Base-by-base conservation (phyloP, 1,139 yeast genomes). In the Kurtzmaniella quercitrusa region DNA sequence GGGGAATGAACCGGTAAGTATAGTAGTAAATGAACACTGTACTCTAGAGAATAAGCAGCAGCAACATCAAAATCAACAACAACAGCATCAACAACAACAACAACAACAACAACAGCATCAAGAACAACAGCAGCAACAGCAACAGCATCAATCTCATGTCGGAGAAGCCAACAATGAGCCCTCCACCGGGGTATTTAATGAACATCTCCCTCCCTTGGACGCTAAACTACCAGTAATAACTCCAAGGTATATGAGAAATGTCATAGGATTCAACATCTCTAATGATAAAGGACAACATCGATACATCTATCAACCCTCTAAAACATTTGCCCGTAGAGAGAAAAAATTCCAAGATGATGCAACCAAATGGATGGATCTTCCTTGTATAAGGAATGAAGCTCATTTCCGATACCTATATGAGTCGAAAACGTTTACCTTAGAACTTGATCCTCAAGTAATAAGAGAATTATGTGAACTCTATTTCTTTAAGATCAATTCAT, bases 341-440 rank as follows among this genome's bases (percentile, higher is more conserved):
- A 18, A 34, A 11, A 38, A 21, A 7, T 25, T 38, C 15, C 21
- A n/a, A 25, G 21, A 29, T 11, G 41, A 39, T 10, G 16, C 6
- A 12, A 17, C 4, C 12, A 17, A 29, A 12, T 33, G 12, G 16
- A 29, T 29, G 21, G 17, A 12, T 5, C 15, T 21, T 9, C 33
- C 33, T 37, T n/a, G 25, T 14, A 52, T 60, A 19, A 48, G 49
- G 37, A 52, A 48, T 41, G 38, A 37, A 23, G 50, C 47, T 11
- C 45, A 50, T 17, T 60, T 54, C 46, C 46, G 55, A 12, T 58
- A 56, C 38, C 49, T 68, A 25, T 45, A 52, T n/a, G 45, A 54
- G 3, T 61, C 67, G 25, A 46, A 65, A 45, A 73, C 70, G 9
- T 68, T 68, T 46, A 63, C 70, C 1, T 49, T 68, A 18, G 56